phyloP scores from a whole-genome alignment of 331 rosid genomes.

The Prunus yedoensis region DNA sequence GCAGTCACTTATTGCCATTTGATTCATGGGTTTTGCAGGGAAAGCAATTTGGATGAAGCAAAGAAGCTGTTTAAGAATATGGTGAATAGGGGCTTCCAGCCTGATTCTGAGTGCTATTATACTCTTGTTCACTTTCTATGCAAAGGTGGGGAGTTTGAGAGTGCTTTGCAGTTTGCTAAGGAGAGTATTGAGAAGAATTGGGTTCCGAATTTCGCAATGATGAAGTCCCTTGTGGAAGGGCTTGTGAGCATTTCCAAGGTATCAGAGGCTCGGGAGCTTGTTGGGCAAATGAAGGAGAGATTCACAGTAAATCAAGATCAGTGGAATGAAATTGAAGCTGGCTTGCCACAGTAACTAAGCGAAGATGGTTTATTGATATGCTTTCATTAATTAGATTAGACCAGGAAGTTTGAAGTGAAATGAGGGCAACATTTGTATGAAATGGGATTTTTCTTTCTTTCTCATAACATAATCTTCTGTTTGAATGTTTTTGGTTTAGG shows the following conservation, averaged over 20 bases:
- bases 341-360: conserved; percentile 44
- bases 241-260: conserved; percentile 54
- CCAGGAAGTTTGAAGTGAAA: not conserved
- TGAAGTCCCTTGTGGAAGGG: conserved; percentile 74
- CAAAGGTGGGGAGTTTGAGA: conserved; percentile 51
- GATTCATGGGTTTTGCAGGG: conserved; percentile 73
- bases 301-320: conserved; percentile 39
- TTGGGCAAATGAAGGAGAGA: conserved; percentile 63
- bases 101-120: conserved; percentile 50
- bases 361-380: not conserved
- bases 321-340: conserved; percentile 78
- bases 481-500: not conserved
- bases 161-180: conserved; percentile 39
- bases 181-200: conserved; percentile 64
- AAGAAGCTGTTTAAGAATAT: conserved; percentile 55
- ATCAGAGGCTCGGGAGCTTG: conserved; percentile 56
- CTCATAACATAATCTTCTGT: not conserved
- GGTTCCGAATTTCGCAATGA: conserved; percentile 60
- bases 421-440: not conserved
- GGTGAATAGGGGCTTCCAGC: conserved; percentile 50
- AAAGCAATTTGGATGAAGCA: conserved; percentile 67
- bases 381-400: conserved; percentile 4
- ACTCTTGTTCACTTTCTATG: conserved; percentile 52
- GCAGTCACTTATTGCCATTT: conserved; percentile 47
- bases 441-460: not conserved